Evolutionary conservation across 1,139 yeast genomes (phyloP).

Genomic region (Ogataea hybrid): DNA sequence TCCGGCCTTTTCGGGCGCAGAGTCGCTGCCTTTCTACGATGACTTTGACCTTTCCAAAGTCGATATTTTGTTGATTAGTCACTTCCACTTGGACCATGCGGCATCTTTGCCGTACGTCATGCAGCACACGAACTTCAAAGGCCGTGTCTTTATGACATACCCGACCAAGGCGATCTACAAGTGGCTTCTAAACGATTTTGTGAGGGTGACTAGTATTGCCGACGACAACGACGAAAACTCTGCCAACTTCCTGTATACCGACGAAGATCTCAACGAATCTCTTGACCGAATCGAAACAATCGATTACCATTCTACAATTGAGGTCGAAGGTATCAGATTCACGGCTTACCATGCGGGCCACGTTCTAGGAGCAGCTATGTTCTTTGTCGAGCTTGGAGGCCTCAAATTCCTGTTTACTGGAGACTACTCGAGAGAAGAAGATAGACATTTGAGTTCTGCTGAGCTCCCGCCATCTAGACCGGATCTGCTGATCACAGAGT

Average conservation of each 20-base stretch:
- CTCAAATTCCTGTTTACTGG: conserved; percentile 89
- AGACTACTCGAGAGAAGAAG: conserved; percentile 93
- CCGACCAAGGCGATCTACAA: conserved; percentile 97
- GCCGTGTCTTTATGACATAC: conserved; percentile 97
- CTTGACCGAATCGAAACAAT: conserved; percentile 90
- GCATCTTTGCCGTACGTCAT: conserved; percentile 96
- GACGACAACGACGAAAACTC: conserved; percentile 39
- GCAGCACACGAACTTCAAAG: conserved; percentile 94
- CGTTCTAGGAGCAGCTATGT: conserved; percentile 98
- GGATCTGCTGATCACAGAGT: conserved; percentile 87
- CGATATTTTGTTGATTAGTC: conserved; percentile 84
- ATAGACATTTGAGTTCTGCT: conserved; percentile 92
- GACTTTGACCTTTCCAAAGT: conserved; percentile 88
- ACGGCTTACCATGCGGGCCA: conserved; percentile 99
- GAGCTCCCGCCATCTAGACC: conserved; percentile 91
- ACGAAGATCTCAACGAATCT: conserved; percentile 84
- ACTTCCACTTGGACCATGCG: conserved; percentile 96
- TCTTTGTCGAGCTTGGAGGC: conserved; percentile 91
- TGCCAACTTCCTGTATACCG: conserved; percentile 68
- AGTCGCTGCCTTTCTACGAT: conserved; percentile 92
- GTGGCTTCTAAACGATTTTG: conserved; percentile 93
- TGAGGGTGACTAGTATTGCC: conserved; percentile 79
- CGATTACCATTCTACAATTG: conserved; percentile 94
- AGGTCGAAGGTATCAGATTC: conserved; percentile 88
- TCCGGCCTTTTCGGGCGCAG: conserved; percentile 89